phyloP scores from a whole-genome alignment of 1,284 basidiomycete species.

The Fomitopsis palustris region DNA sequence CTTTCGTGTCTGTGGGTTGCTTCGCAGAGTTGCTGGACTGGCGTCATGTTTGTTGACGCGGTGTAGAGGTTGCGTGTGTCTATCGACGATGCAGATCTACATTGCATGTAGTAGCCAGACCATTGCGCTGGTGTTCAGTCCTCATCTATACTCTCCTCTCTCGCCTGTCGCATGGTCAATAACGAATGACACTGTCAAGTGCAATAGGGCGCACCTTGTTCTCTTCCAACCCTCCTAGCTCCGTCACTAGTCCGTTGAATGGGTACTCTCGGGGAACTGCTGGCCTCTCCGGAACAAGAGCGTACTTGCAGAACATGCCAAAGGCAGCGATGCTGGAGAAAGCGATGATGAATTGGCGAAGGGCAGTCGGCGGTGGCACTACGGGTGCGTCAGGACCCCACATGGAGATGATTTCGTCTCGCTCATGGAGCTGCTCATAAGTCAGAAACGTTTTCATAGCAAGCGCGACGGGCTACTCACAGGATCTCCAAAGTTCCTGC shows the following conservation, averaged over 20 bases:
- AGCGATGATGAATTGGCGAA: slow-evolving; percentile 62
- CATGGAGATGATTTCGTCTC: slow-evolving; percentile 82
- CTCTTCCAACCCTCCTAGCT: slow-evolving; percentile 71
- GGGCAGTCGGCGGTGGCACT: slow-evolving; percentile 52
- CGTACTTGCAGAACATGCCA: slow-evolving; percentile 51
- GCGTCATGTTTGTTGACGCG: too few relatives aligned
- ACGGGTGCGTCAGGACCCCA: slow-evolving; percentile 81
- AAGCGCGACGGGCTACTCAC: slow-evolving; percentile 40
- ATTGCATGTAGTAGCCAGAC: neutral
- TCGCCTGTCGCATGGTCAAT: slow-evolving; percentile 11
- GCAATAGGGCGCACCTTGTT: slow-evolving; percentile 54
- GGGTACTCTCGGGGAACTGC: slow-evolving; percentile 70
- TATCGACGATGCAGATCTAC: neutral
- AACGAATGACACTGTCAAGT: neutral
- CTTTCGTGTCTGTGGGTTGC: too few relatives aligned
- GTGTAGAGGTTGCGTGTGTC: neutral
- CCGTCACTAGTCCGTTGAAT: slow-evolving; percentile 63
- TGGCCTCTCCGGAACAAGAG: slow-evolving; percentile 53
- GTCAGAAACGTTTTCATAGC: slow-evolving; percentile 11
- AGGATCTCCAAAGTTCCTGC: slow-evolving; percentile 83
- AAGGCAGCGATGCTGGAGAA: slow-evolving; percentile 56
- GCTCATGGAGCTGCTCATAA: slow-evolving; percentile 67
- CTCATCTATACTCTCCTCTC: slow-evolving; percentile 20
- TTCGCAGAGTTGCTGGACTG: too few relatives aligned
- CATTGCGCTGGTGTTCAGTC: slow-evolving; percentile 11